Conservation (phyloP, 805 yeast species). For the Kazachstania viticola region DNA sequence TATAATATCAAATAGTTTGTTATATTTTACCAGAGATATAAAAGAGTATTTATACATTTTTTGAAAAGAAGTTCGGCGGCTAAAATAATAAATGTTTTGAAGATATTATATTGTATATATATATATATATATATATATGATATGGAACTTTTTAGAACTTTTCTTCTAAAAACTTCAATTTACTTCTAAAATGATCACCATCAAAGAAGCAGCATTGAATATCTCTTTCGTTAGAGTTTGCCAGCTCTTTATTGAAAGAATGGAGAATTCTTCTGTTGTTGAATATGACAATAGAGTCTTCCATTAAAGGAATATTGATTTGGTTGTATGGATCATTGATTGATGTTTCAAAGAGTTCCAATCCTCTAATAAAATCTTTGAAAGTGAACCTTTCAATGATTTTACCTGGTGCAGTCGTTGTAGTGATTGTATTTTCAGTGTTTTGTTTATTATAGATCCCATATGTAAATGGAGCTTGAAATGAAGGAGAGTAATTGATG, state of each 20-base stretch:
- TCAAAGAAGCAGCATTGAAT: slow-evolving; percentile 56
- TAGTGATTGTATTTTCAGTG: slow-evolving; percentile 12
- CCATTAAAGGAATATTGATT: slow-evolving; percentile 40
- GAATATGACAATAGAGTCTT: slow-evolving; percentile 54
- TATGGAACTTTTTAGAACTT: slow-evolving; percentile 4
- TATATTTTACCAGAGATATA: too few species aligned
- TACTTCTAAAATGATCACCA: slow-evolving; percentile 59
- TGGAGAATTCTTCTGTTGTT: slow-evolving; percentile 63
- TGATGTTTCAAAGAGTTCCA: slow-evolving; percentile 46
- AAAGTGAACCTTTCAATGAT: slow-evolving; percentile 33
- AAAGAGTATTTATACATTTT: background rate
- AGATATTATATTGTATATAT: background rate
- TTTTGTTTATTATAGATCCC: slow-evolving; percentile 33
- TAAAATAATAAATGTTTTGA: too few species aligned
- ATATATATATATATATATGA: slow-evolving; percentile 1
- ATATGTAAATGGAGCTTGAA: slow-evolving; percentile 65
- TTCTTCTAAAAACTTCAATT: slow-evolving; percentile 31
- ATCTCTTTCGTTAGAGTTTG: slow-evolving; percentile 3
- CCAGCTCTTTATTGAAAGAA: slow-evolving; percentile 25
- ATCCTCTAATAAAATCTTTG: slow-evolving; percentile 47
- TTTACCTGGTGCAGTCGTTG: slow-evolving; percentile 26
- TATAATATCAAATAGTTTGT: too few species aligned
- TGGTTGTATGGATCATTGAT: slow-evolving; percentile 44
- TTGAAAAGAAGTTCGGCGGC: too few species aligned
- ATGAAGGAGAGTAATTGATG: slow-evolving; percentile 71